Percentiles rank a stretch among this genome's conserved stretches.
Evolutionary conservation across 495 filamentous ascomycete genomes (phyloP).

Genomic region (Aspergillus mulundensis): DNA sequence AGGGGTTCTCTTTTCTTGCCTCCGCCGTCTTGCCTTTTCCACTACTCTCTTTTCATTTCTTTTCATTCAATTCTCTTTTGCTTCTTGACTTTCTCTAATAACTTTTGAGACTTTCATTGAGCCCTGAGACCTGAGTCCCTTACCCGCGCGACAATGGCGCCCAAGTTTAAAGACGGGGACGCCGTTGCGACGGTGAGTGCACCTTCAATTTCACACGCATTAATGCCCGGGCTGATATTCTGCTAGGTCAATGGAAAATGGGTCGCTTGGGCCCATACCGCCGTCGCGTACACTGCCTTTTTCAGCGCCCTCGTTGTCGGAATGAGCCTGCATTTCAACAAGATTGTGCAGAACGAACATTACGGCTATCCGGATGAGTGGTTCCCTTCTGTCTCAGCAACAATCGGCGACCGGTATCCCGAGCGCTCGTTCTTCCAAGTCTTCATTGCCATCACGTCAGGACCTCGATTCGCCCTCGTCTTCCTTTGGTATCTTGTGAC

Average conservation of each 20-base stretch:
- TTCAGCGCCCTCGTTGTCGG: constrained; percentile 85
- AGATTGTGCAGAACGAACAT: constrained; percentile 97
- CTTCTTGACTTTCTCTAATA: constrained; percentile 37
- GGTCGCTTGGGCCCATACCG: constrained; percentile 85
- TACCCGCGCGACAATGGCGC: constrained; percentile 57
- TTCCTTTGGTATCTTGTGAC: constrained; percentile 91
- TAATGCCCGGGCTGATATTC: background rate
- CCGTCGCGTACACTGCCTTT: constrained; percentile 84
- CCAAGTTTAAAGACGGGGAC: constrained; percentile 86
- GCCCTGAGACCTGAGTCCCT: constrained; percentile 11
- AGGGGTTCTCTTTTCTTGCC: constrained; percentile 29
- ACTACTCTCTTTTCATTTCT: constrained; percentile 18
- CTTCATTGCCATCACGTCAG: constrained; percentile 94
- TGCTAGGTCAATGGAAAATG: constrained; percentile 79
- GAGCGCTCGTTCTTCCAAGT: constrained; percentile 95
- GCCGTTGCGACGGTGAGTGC: constrained; percentile 65
- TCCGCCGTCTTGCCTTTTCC: constrained; percentile 20
- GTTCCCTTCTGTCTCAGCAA: constrained; percentile 97
- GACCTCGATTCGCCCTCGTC: constrained; percentile 88
- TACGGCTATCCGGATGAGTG: constrained; percentile 97
- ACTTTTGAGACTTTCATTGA: constrained; percentile 20
- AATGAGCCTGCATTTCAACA: constrained; percentile 81
- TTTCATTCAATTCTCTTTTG: constrained; percentile 17
- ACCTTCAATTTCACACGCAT: background rate
- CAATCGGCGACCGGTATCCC: constrained; percentile 98